Conservation (phyloP, 768 basidiomycete genomes). For the Chalciporus sphaerocephalus region DNA sequence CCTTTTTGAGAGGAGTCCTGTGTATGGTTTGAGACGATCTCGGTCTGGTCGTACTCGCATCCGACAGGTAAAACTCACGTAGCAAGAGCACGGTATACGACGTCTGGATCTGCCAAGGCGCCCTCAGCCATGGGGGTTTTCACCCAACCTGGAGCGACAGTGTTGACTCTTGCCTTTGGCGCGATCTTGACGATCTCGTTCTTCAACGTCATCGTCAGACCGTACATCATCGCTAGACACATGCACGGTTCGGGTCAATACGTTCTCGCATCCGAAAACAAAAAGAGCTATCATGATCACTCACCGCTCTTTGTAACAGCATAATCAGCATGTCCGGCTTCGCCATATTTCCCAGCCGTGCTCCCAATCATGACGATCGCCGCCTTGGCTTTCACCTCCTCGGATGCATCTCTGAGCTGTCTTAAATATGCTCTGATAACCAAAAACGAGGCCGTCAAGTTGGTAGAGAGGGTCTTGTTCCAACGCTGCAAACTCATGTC, state of each 20-base stretch:
- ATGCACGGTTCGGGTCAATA: neutral
- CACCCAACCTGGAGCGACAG: slow-evolving; percentile 66
- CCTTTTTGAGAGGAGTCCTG: slow-evolving; percentile 68
- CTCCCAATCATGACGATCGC: slow-evolving; percentile 66
- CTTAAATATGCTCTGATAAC: slow-evolving; percentile 59
- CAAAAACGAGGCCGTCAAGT: slow-evolving; percentile 66
- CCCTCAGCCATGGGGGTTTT: slow-evolving; percentile 60
- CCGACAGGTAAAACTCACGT: slow-evolving; percentile 44
- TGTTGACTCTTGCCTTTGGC: slow-evolving; percentile 65
- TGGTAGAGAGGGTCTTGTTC: slow-evolving; percentile 56
- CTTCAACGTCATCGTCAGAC: slow-evolving; percentile 61
- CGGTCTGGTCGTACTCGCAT: neutral
- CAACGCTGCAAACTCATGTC: slow-evolving; percentile 61
- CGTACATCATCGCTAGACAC: slow-evolving; percentile 65
- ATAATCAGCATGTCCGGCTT: slow-evolving; percentile 64
- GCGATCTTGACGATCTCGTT: slow-evolving; percentile 80
- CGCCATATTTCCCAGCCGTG: slow-evolving; percentile 69
- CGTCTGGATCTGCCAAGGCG: slow-evolving; percentile 49
- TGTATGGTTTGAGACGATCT: neutral
- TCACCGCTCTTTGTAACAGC: slow-evolving; percentile 64
- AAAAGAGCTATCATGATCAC: neutral
- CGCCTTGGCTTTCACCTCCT: slow-evolving; percentile 49
- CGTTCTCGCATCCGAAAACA: neutral
- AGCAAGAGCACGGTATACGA: slow-evolving; percentile 57
- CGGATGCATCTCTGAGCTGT: slow-evolving; percentile 36